Percentiles rank a stretch among this genome's conserved stretches.
phyloP scores from a whole-genome alignment of 345 rosid species.

The Geranium rotundifolium region DNA sequence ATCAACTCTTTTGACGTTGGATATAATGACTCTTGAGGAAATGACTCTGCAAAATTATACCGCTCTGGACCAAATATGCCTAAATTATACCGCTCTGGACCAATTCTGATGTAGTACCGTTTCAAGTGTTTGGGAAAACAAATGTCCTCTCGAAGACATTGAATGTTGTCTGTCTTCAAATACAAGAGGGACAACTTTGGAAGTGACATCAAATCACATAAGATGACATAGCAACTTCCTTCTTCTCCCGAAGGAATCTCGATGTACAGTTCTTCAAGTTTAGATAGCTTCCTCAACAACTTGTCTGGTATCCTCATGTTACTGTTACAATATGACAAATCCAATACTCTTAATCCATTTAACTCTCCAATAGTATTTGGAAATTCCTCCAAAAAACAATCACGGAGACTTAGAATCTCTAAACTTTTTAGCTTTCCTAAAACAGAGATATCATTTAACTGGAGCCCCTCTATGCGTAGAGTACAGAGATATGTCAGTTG shows the following conservation, averaged over 20 bases:
- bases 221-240: rapidly evolving
- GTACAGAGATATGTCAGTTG: background rate
- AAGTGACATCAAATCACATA: background rate
- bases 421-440: background rate
- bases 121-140: too few relatives aligned
- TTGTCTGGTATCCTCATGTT: background rate
- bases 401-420: constrained; percentile 3
- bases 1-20: too few relatives aligned
- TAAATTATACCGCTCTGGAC: too few relatives aligned
- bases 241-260: background rate
- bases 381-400: background rate
- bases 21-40: too few relatives aligned
- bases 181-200: too few relatives aligned
- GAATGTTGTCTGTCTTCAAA: too few relatives aligned
- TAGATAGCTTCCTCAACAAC: background rate
- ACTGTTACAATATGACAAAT: background rate
- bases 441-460: background rate
- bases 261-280: constrained; percentile 6
- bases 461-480: background rate
- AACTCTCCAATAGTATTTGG: constrained; percentile 2
- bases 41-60: too few relatives aligned
- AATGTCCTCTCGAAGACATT: too few relatives aligned
- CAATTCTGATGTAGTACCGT: too few relatives aligned
- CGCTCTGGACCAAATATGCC: too few relatives aligned
- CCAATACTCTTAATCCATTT: constrained; percentile 5